A percentile compares a stretch with the other conserved stretches of the same genome.
phyloP scores from a whole-genome alignment of 495 filamentous ascomycete species.

The Poronia punctata region DNA sequence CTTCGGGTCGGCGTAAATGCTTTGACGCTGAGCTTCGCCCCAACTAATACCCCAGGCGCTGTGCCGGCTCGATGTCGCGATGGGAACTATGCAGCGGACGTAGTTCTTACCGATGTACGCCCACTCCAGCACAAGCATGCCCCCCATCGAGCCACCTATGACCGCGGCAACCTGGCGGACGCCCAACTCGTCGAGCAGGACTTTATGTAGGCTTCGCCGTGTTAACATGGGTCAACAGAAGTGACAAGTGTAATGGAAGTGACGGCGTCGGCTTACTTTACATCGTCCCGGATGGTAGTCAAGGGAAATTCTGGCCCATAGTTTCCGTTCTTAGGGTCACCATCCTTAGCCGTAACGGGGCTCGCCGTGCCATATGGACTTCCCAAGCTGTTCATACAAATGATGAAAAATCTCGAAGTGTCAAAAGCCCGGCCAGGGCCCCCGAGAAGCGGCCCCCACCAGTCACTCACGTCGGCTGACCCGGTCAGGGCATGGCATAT shows the following conservation, averaged over 20 bases:
- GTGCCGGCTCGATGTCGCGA: conserved; percentile 89
- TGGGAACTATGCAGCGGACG: conserved; percentile 83
- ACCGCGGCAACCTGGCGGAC: conserved; percentile 80
- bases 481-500: conserved; percentile 96
- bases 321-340: conserved; percentile 60
- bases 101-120: conserved; percentile 94
- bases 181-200: conserved; percentile 84
- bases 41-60: conserved; percentile 99
- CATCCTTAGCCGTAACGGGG: conserved; percentile 83
- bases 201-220: conserved; percentile 67
- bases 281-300: conserved; percentile 92
- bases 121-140: conserved; percentile 95
- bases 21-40: conserved; percentile 95
- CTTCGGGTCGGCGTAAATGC: conserved; percentile 96
- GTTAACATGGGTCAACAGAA: conserved; percentile 12
- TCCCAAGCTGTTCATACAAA: conserved; percentile 93
- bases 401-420: conserved; percentile 81
- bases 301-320: conserved; percentile 97
- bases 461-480: conserved; percentile 92
- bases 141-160: conserved; percentile 96
- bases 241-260: conserved; percentile 1
- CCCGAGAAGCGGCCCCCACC: conserved; percentile 95
- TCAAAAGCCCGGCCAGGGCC: conserved; percentile 89
- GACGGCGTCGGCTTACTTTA: conserved; percentile 58
- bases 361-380: conserved; percentile 96